Evolutionary conservation across 73 alveolate genomes (phyloP), one percentile per base, ranked within the genome.

Genomic region (Blepharisma stoltei): DNA sequence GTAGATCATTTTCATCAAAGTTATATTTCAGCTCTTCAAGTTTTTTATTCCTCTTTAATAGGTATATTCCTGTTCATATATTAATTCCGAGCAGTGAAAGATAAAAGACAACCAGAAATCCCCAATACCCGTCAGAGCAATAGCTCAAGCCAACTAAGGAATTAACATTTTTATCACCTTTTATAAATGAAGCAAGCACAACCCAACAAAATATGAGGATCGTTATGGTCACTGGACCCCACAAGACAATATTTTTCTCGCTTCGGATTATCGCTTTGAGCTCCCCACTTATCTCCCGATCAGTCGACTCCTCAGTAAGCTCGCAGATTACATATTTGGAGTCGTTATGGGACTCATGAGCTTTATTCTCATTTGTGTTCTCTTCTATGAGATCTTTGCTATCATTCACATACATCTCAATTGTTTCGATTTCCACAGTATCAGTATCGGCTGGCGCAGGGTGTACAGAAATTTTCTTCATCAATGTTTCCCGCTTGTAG

Each of bases 361-460:
- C 11, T 8, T 60, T 60, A 14, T n/a, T 60, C 5, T 60, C 45
- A 14, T 60, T 60, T 60, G 48, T 8, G 23, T n/a, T 7, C 18
- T 55, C 37, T 60, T 60, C 46, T 60, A 32, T 60, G 48, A 60
- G n/a, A 50, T 18, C 65, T 50, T 50, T 11, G 21, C 65, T 50
- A 14, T 50, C 65, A 2, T 50, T 18, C n/a, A 18, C 65, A 50
- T 14, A 14, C 21, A 14, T 52, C 66, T 52, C 23, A 52, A 20
- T 14, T 1, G 66, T 20, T 14, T 52, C 23, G 4, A 11, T 52
- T 52, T n/a, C 73, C 14, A 8, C 73, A 60, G 73, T 20, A 14
- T 60, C 73, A 60, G 46, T 25, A 18, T 60, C 46, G 5, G 38
- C 18, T 14, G 14, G 48, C 23, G 18, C 23, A 14, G 23, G 46